phyloP scores from a whole-genome alignment of 257 asterid genomes.

The Cinchona pubescens region DNA sequence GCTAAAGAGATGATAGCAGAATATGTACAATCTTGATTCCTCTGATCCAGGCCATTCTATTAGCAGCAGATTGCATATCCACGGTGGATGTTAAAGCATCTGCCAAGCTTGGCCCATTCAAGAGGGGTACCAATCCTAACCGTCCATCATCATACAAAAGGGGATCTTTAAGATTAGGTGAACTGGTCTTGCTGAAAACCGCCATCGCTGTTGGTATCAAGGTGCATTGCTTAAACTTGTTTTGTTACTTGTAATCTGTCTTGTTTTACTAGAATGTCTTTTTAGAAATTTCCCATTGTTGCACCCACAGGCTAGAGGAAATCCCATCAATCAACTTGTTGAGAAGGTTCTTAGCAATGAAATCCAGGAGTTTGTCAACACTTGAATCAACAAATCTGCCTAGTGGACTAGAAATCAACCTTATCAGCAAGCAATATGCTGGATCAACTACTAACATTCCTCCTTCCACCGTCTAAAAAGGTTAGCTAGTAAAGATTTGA shows the following conservation, averaged over 20 bases:
- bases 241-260: not conserved
- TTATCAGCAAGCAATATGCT: not conserved
- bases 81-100: constrained; percentile 72
- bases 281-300: not conserved
- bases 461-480: not conserved
- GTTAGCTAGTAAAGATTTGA: not conserved
- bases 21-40: not conserved
- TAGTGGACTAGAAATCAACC: not conserved
- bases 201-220: constrained; percentile 81
- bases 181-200: constrained; percentile 68
- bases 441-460: not conserved
- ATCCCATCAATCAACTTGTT: constrained; percentile 44
- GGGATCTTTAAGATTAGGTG: constrained; percentile 79
- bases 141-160: constrained; percentile 55
- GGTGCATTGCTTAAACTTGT: constrained; percentile 28
- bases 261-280: not conserved
- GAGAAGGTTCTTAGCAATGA: constrained; percentile 17
- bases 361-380: not conserved
- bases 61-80: constrained; percentile 85
- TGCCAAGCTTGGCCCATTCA: constrained; percentile 66
- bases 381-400: not conserved
- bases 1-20: not conserved
- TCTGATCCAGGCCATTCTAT: constrained; percentile 55
- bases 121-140: constrained; percentile 63
- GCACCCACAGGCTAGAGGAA: constrained; percentile 57